Evolutionary conservation across 2,329 filamentous ascomycete species (phyloP).

Genomic region (Cladosporium cucumerinum): DNA sequence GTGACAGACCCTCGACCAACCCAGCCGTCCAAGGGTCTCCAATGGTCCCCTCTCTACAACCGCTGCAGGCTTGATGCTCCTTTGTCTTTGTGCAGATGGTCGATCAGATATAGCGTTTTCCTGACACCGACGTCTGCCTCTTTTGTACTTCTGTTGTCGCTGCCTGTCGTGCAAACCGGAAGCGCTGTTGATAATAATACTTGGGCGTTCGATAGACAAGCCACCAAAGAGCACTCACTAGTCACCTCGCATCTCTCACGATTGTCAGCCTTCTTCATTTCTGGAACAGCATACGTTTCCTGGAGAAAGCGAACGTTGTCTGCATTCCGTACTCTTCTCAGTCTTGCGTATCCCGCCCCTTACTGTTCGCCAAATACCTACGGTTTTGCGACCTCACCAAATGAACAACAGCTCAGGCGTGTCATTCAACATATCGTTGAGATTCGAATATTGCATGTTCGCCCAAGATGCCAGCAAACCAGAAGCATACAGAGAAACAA

Average conservation of each 20-base stretch:
- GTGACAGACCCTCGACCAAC: not conserved
- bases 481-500: not conserved
- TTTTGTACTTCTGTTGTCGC: not conserved
- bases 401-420: too few relatives aligned
- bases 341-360: too few relatives aligned
- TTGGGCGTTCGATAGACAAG: not conserved
- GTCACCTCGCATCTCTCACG: too few relatives aligned
- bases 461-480: too few relatives aligned
- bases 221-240: too few relatives aligned
- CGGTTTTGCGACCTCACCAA: too few relatives aligned
- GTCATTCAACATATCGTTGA: too few relatives aligned
- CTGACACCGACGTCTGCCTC: not conserved
- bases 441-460: too few relatives aligned
- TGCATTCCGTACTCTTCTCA: too few relatives aligned
- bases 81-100: constrained; percentile 7
- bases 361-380: too few relatives aligned
- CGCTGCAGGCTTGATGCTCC: constrained; percentile 6
- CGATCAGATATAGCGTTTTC: not conserved
- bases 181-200: not conserved
- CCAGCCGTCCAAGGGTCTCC: not conserved
- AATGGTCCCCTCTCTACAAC: not conserved
- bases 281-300: not conserved
- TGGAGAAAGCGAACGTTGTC: too few relatives aligned
- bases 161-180: not conserved
- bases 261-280: too few relatives aligned